These are phyloP conservation scores for Aspergillus arachidicola DNA, from an alignment of 2,329 filamentous ascomycete genomes.

Conservation along the genomic window DNA sequence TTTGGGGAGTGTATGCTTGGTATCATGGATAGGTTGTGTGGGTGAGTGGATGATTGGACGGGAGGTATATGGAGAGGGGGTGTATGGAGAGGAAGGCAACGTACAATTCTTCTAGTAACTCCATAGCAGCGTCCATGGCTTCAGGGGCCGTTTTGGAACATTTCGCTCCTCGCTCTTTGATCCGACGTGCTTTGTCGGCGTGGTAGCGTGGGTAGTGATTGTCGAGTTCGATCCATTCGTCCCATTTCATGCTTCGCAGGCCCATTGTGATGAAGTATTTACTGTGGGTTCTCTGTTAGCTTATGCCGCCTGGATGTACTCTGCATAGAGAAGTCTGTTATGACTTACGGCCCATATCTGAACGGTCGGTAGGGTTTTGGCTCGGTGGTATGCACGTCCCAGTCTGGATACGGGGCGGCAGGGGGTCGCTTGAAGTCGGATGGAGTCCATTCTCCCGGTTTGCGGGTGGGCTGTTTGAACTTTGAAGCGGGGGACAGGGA, in stretches of 20 bases:
- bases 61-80: too few relatives aligned
- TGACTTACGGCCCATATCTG: slow-evolving; percentile 65
- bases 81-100: background rate
- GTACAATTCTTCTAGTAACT: slow-evolving; percentile 73
- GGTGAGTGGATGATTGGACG: background rate
- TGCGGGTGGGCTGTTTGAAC: slow-evolving; percentile 40
- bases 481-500: slow-evolving; percentile 23
- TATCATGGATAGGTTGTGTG: background rate
- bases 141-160: slow-evolving; percentile 71
- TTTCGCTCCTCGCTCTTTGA: slow-evolving; percentile 66
- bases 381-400: slow-evolving; percentile 69
- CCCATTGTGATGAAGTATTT: slow-evolving; percentile 79
- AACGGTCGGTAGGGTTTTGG: slow-evolving; percentile 79
- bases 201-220: slow-evolving; percentile 76
- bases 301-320: background rate
- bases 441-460: slow-evolving; percentile 60
- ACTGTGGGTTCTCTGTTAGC: slow-evolving; percentile 22
- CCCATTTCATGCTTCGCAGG: slow-evolving; percentile 67
- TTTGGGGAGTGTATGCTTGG: background rate
- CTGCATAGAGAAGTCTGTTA: background rate
- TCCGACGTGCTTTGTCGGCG: slow-evolving; percentile 68
- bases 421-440: slow-evolving; percentile 62
- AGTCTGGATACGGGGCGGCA: slow-evolving; percentile 65
- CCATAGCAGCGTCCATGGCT: slow-evolving; percentile 71
- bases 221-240: slow-evolving; percentile 82